Evolutionary conservation across 495 filamentous ascomycete genomes (phyloP).

Genomic region (Aspergillus homomorphus): DNA sequence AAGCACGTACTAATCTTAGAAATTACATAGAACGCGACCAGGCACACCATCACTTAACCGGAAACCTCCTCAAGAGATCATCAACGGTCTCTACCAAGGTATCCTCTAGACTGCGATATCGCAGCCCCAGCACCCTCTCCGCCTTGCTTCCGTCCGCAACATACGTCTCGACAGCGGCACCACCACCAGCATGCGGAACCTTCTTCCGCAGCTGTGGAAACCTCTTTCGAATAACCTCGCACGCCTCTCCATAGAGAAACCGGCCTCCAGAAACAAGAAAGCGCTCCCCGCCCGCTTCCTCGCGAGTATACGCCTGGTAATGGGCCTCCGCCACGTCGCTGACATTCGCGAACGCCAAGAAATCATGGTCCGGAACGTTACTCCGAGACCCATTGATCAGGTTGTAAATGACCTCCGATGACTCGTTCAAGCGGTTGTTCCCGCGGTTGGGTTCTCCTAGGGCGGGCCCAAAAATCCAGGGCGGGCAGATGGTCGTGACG

Average conservation of each 20-base stretch:
- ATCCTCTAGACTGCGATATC: background rate
- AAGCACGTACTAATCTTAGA: no score
- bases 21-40: no score
- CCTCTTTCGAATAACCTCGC: background rate
- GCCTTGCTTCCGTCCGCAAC: background rate
- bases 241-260: background rate
- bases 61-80: background rate
- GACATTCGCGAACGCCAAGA: background rate
- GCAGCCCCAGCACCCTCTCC: background rate
- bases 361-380: background rate
- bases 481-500: conserved; percentile 5
- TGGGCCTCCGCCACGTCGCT: conserved; percentile 1
- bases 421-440: background rate
- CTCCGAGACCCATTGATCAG: background rate
- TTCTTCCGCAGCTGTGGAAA: background rate
- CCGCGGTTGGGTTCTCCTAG: background rate
- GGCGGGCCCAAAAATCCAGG: conserved; percentile 1
- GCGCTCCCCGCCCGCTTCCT: background rate
- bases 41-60: no score
- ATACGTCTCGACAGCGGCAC: background rate
- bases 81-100: background rate
- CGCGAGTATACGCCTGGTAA: background rate
- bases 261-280: background rate
- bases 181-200: background rate
- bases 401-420: background rate